Percentiles rank a stretch among this genome's conserved stretches.
These are phyloP conservation scores for Hemileccinum impolitum DNA, from an alignment of 768 basidiomycete genomes.

Conservation along the genomic window DNA sequence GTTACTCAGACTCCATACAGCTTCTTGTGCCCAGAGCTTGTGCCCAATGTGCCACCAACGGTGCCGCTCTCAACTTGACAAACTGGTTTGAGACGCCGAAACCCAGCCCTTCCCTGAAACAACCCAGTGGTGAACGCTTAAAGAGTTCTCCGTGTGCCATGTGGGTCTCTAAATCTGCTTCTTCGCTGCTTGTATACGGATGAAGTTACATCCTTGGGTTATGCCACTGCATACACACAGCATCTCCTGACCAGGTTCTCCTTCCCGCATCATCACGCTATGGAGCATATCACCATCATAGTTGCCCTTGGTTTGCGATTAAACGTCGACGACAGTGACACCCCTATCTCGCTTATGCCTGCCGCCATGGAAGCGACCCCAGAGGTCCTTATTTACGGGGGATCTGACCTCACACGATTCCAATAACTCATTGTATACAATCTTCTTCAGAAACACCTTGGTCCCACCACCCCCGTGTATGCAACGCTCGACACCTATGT, in stretches of 20 bases:
- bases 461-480: conserved; percentile 62
- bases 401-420: conserved; percentile 72
- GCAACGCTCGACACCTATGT: conserved; percentile 68
- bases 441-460: conserved; percentile 56
- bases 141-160: conserved; percentile 49
- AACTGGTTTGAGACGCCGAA: conserved; percentile 53
- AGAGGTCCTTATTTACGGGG: conserved; percentile 64
- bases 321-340: conserved; percentile 41
- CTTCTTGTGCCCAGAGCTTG: conserved; percentile 35
- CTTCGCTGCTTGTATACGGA: background rate
- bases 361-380: conserved; percentile 66
- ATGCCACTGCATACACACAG: conserved; percentile 53
- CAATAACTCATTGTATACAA: conserved; percentile 59
- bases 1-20: background rate
- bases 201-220: conserved; percentile 39
- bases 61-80: conserved; percentile 43
- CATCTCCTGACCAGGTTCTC: conserved; percentile 45
- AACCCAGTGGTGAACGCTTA: conserved; percentile 42
- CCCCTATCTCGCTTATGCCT: conserved; percentile 55
- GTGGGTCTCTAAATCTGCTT: conserved; percentile 27
- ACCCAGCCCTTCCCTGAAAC: conserved; percentile 40
- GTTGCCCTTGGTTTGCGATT: background rate
- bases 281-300: conserved; percentile 45
- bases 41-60: conserved; percentile 40
- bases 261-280: conserved; percentile 62